Base-by-base conservation (phyloP, 2,329 filamentous ascomycete species). In the Elsinoe ampelina region DNA sequence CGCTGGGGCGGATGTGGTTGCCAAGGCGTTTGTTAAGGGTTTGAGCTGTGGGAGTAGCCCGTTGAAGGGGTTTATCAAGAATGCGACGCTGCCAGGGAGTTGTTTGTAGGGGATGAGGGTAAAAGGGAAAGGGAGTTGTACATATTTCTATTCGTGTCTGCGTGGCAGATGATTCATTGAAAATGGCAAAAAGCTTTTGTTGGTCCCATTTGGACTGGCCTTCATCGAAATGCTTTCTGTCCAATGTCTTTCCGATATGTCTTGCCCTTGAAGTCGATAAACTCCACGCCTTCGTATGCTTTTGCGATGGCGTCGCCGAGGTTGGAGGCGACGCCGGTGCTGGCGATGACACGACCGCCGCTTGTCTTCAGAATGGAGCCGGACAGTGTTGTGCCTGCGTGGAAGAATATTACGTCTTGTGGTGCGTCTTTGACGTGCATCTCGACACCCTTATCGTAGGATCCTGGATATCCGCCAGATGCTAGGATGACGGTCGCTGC, bases 191-290 rank as follows among this genome's bases (percentile, higher is more conserved):
- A 34, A 11, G 32, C 26, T 50, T 35, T 50, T 50, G 26, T 41
- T 13, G 38, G 13, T 41, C 38, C 38, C 38, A 6, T 11, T 19
- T 19, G 17, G 17, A 41, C 5, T 15, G 38, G 8, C 38, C 1
- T 7, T 48, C 36, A 56, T 19, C 54, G 54, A 22, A 77, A 62
- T 4, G 75, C 75, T n/a, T 74, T 66, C 5, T 70, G 71, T 1
- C 89, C 93, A 70, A 98, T 97, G 62, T 97, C 93, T 71, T 85
- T 93, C 63, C 92, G 82, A 76, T 83, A 96, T 73, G 95, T 91
- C 84, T 95, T 95, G 63, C 85, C 84, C 55, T 92, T 82, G 63
- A 96, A 96, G 58, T 86, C 77, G 66, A 96, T 91, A 55, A 81
- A 78, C 57, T 84, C 79, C 19, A 96, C 84, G 32, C 89, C 89